phyloP scores from a whole-genome alignment of 2,329 filamentous ascomycete species.

The Penicillium sp. region DNA sequence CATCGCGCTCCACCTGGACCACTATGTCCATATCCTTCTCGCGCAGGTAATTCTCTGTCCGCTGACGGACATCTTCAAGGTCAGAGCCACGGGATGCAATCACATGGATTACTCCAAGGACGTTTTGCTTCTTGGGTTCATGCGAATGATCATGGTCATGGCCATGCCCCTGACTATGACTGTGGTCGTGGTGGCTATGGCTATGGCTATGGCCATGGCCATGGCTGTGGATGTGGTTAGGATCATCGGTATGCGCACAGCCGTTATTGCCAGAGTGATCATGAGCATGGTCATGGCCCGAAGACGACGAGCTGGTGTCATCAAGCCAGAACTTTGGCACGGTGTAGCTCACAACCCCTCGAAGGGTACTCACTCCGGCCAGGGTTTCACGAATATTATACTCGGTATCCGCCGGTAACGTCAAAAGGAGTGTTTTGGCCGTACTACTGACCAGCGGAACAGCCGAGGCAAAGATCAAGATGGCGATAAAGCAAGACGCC shows the following conservation, averaged over 20 bases:
- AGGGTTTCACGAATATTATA: slow-evolving; percentile 86
- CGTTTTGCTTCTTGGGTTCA: slow-evolving; percentile 35
- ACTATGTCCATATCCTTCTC: slow-evolving; percentile 77
- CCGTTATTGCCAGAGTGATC: slow-evolving; percentile 36
- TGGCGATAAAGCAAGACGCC: slow-evolving; percentile 88
- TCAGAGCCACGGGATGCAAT: slow-evolving; percentile 72
- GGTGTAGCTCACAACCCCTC: slow-evolving; percentile 82
- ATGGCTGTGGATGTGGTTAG: slow-evolving; percentile 32
- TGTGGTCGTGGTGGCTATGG: slow-evolving; percentile 28
- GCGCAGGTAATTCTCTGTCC: slow-evolving; percentile 71
- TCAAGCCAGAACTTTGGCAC: slow-evolving; percentile 93
- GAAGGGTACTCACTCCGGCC: slow-evolving; percentile 76
- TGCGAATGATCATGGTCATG: slow-evolving; percentile 28
- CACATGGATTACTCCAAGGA: slow-evolving; percentile 85
- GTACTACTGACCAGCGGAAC: slow-evolving; percentile 84
- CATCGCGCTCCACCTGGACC: slow-evolving; percentile 85
- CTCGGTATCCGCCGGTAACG: slow-evolving; percentile 80
- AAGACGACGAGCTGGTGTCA: slow-evolving; percentile 56
- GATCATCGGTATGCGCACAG: slow-evolving; percentile 32
- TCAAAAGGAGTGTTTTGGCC: slow-evolving; percentile 79
- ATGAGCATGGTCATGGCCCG: slow-evolving; percentile 29
- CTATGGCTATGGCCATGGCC: slow-evolving; percentile 34
- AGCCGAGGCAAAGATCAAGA: slow-evolving; percentile 90
- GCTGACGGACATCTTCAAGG: slow-evolving; percentile 78
- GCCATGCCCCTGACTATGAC: slow-evolving; percentile 29